phyloP scores from a whole-genome alignment of 1,284 basidiomycete species.

The Marasmius tenuissimus region DNA sequence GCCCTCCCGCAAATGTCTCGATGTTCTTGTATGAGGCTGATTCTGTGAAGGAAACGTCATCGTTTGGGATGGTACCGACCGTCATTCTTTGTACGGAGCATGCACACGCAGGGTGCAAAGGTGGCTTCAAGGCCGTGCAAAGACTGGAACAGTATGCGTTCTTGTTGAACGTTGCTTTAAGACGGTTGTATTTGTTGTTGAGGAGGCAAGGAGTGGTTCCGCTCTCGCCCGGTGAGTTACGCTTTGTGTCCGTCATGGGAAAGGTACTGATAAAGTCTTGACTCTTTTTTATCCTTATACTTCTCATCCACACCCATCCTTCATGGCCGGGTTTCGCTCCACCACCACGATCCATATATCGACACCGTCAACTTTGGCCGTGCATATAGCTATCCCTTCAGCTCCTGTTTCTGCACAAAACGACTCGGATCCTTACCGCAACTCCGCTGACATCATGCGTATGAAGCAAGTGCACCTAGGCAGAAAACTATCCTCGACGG shows the following conservation, averaged over 20 bases:
- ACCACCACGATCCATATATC: too few relatives aligned
- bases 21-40: slow-evolving; percentile 75
- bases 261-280: neutral
- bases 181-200: slow-evolving; percentile 87
- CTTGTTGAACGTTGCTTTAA: slow-evolving; percentile 92
- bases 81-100: slow-evolving; percentile 80
- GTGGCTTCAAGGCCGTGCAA: slow-evolving; percentile 90
- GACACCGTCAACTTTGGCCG: too few relatives aligned
- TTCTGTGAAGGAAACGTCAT: slow-evolving; percentile 60
- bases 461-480: slow-evolving; percentile 94
- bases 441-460: slow-evolving; percentile 88
- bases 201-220: slow-evolving; percentile 92
- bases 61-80: slow-evolving; percentile 70
- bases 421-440: slow-evolving; percentile 77
- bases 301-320: neutral
- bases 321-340: neutral
- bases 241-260: neutral
- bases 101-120: slow-evolving; percentile 60
- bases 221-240: slow-evolving; percentile 64
- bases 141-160: slow-evolving; percentile 98
- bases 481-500: slow-evolving; percentile 92
- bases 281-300: slow-evolving; percentile 3
- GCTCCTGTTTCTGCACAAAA: slow-evolving; percentile 15
- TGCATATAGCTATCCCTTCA: slow-evolving; percentile 33
- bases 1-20: slow-evolving; percentile 77